Base-by-base conservation (phyloP, 140 eudicot genomes). In the Erigeron philadelphicus region DNA sequence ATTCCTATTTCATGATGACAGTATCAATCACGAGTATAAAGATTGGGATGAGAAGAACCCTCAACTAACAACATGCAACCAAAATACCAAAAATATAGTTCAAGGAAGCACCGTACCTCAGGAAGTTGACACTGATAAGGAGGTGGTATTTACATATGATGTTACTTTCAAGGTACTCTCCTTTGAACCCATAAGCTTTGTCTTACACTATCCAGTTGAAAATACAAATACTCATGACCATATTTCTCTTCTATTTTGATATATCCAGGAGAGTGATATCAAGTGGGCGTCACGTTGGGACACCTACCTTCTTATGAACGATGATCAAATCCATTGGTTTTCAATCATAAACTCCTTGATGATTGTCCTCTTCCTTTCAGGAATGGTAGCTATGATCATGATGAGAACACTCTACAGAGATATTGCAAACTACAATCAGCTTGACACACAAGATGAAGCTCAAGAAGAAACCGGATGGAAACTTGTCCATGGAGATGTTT, bases 201-300 rank as follows among this genome's bases (percentile, higher is more conserved):
- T 31, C 40, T 47, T 54, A 0, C 71, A 50, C n/a, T 53, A 72
- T 9, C 16, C 62, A 40, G 6, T 21, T 72, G 21, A 7, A 10
- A 42, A 56, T 18, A 38, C 72, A 68, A 59, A 45, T 52, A 56
- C 54, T 48, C 35, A 46, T 63, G 53, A 38, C 44, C 56, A 35
- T 59, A 48, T 45, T 25, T 50, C 59, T 56, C 53, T 19, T 41
- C 58, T 43, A 7, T 45, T 44, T 66, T 12, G 2, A 5, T 16
- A 44, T 64, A 35, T 72, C 15, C 81, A 90, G 95, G 97, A 87
- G 78, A 87, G 95, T 68, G 87, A 83, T 9, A 81, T 85, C 71
- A 90, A 90, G 58, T 87, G 97, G 97, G 97, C 97, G 12, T 90
- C 97, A 35, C 87, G 97, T 5, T 90, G 97, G 97, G 95, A 90